Evolutionary conservation across 805 yeast species (phyloP), one percentile per base, ranked within the genome.

Genomic region (Lachancea sp.): DNA sequence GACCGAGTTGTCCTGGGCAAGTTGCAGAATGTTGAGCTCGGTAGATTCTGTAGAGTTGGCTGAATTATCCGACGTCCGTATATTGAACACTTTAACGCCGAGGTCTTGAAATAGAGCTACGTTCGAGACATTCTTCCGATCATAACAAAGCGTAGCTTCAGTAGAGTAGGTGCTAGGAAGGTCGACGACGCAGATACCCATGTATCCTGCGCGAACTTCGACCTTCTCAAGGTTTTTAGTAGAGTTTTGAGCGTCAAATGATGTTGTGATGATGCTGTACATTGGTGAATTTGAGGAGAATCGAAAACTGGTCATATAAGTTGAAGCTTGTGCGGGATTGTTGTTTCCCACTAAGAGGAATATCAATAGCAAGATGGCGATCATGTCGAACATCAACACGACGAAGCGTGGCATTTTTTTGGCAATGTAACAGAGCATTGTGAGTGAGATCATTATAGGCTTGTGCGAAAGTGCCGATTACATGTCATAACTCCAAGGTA

Each of bases 341-440:
- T 72, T 67, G 40, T 83, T 77, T 2, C 87, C 83, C 5, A 78
- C 52, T 9, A 80, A 58, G 5, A 80, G 59, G 54, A 78, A 80
- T 1, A 76, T 66, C 15, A 79, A 56, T 5, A 81, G 56, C 43
- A 78, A 70, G 2, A 71, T 61, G 1, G 74, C 54, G 15, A 78
- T 70, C 45, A 78, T 60, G 25, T 75, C 64, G 3, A 74, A 48
- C 0, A 69, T 23, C 8, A 72, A 46, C 30, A 69, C 56, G 16
- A 71, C 41, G 12, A 70, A 45, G 38, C 72, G 68, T n/a, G 78
- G 74, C 45, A 63, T 55, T 40, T 62, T 63, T 43, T 65, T 67
- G 17, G 65, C 29, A 13, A 54, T 43, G 30, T 50, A 54, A 56
- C 62, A 58, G 2, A 45, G 29, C 5, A 48, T 24, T 16, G 53